phyloP scores from a whole-genome alignment of 306 rosid species.

The Pyrus pyrifolia region DNA sequence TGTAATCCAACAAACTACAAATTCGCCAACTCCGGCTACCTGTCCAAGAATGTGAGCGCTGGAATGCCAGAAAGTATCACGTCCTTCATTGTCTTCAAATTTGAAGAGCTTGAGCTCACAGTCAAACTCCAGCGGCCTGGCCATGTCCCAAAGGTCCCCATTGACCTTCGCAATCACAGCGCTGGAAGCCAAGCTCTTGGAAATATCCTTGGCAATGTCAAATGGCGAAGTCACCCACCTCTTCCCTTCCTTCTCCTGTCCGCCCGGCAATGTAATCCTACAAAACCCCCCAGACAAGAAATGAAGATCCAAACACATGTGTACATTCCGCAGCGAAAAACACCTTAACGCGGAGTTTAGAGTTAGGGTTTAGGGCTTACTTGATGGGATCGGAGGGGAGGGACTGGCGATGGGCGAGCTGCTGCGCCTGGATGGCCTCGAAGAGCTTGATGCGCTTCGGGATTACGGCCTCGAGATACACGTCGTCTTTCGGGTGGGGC shows the following conservation, averaged over 20 bases:
- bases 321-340: not conserved
- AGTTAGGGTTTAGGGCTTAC: constrained; percentile 10
- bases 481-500: constrained; percentile 55
- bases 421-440: constrained; percentile 43
- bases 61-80: constrained; percentile 98
- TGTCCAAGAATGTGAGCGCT: constrained; percentile 97
- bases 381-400: constrained; percentile 73
- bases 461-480: constrained; percentile 45
- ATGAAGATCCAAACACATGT: not conserved
- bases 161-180: constrained; percentile 81
- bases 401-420: constrained; percentile 32
- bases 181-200: constrained; percentile 64
- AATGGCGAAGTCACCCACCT: constrained; percentile 72
- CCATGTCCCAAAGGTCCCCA: constrained; percentile 88
- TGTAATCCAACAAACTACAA: not conserved
- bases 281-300: not conserved
- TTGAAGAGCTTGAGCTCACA: constrained; percentile 63
- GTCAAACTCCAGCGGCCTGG: constrained; percentile 66
- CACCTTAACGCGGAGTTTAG: not conserved
- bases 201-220: constrained; percentile 69
- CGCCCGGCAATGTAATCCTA: constrained; percentile 64
- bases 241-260: constrained; percentile 62
- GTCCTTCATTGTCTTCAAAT: constrained; percentile 72
- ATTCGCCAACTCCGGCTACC: constrained; percentile 24
- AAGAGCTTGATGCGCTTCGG: constrained; percentile 63